Base-by-base conservation (phyloP, 2,329 filamentous ascomycete genomes). In the Ilyonectria mors-panacis region DNA sequence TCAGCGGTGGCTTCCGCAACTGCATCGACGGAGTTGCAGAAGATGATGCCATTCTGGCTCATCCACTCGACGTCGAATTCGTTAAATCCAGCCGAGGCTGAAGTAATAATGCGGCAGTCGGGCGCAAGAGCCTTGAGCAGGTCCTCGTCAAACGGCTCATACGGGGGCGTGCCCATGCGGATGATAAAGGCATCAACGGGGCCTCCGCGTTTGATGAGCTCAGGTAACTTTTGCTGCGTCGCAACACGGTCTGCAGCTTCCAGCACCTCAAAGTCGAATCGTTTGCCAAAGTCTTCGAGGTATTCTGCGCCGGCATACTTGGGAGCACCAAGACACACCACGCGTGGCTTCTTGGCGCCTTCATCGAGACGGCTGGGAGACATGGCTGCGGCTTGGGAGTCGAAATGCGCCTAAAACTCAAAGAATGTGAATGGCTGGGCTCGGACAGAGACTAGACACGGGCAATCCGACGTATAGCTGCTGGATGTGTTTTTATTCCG, bases 1-100 rank as follows among this genome's bases (percentile, higher is more conserved):
- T 85, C 83, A 1, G 84, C 84, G 0, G 83, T 85, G 1, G 86
- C 84, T 63, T 89, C 83, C 0, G 86, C 83, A 7, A 85, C 85
- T 0, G 85, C 86, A 68, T 88, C 82, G 2, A 84, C 79, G 0
- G 83, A 82, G 67, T 87, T 88, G 76, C 86, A 89, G 73, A 89
- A 88, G 70, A 80, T 84, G 59, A 88, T 81, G 21, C 79, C 79
- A n/a, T 79, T 70, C n/a, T 68, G 60, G 0, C 80, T 80, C 77
- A 84, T 81, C 78, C 80, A 83, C 6, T 81, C 73, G 2, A 85
- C 78, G 51, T 84, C 80, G 63, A 85, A 84, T 68, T 84, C 81
- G 66, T 85, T 83, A 73, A 79, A 85, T 1, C 84, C 84, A 0
- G 84, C 84, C n/a, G 80, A 82, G 3, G 81, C 83, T 0, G 84